phyloP scores from a whole-genome alignment of 2,329 filamentous ascomycete genomes.

The Botrytis hyacinthi region DNA sequence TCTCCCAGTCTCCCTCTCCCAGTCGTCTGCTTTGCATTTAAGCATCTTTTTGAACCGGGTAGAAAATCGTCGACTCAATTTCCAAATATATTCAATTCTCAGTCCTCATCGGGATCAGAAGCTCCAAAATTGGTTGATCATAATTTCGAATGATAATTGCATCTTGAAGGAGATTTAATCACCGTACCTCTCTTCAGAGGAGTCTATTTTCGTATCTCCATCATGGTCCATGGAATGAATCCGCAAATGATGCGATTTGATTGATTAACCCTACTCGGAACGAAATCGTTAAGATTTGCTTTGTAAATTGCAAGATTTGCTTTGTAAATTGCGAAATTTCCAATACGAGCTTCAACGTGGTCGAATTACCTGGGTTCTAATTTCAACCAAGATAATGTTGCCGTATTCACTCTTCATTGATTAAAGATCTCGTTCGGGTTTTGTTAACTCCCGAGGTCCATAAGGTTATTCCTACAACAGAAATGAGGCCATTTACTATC shows the following conservation, averaged over 20 bases:
- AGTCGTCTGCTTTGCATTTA: neutral
- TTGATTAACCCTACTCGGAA: neutral
- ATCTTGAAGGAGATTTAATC: neutral
- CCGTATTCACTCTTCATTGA: neutral
- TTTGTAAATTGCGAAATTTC: neutral
- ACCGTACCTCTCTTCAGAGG: neutral
- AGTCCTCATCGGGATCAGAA: neutral
- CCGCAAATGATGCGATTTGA: slow-evolving; percentile 3
- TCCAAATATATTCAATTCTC: neutral
- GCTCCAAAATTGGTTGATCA: slow-evolving; percentile 12
- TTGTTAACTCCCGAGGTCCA: neutral
- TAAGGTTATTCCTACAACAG: neutral
- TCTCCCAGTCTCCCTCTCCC: too few species aligned
- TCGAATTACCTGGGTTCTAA: neutral
- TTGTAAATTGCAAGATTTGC: slow-evolving; percentile 9
- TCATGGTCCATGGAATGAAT: neutral
- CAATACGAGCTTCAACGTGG: slow-evolving; percentile 7
- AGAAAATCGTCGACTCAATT: slow-evolving; percentile 2
- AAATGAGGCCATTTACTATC: neutral
- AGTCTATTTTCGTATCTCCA: neutral
- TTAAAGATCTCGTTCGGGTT: neutral
- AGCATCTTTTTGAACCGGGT: slow-evolving; percentile 7
- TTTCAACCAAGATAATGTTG: neutral
- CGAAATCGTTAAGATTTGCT: neutral
- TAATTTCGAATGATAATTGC: neutral